phyloP scores from a whole-genome alignment of 73 alveolate genomes.

The Breviolum minutum region DNA sequence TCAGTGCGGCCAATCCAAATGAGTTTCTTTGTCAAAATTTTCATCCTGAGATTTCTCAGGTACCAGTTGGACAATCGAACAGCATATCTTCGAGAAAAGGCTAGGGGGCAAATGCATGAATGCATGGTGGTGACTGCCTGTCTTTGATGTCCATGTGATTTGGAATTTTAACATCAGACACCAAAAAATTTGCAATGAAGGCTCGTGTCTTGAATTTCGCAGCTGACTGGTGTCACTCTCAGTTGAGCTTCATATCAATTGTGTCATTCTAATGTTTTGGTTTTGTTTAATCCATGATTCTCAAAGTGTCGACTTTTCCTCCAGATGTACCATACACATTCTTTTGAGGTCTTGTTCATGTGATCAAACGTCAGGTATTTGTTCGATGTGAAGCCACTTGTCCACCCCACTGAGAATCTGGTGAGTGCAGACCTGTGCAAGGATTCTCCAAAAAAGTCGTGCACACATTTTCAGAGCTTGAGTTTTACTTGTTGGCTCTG shows the following conservation, averaged over 20 bases:
- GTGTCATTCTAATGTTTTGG: no score
- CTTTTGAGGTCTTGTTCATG: no score
- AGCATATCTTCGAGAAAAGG: slow-evolving; percentile 69
- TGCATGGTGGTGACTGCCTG: neutral
- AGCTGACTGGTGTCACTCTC: slow-evolving; percentile 42
- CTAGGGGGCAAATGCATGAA: neutral
- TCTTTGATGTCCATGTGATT: neutral
- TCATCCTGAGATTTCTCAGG: neutral
- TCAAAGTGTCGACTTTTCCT: no score
- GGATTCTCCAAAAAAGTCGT: neutral
- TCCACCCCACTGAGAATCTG: slow-evolving; percentile 84
- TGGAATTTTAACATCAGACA: no score
- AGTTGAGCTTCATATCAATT: neutral
- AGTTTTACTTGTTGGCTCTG: neutral
- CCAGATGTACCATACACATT: no score
- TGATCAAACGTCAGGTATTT: slow-evolving; percentile 14
- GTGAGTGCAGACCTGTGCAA: slow-evolving; percentile 86
- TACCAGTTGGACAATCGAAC: slow-evolving; percentile 70
- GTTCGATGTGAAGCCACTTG: slow-evolving; percentile 65
- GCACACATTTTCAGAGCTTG: neutral
- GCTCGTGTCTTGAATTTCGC: slow-evolving; percentile 82
- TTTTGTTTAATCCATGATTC: no score
- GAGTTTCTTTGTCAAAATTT: neutral
- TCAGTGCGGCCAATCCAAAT: neutral
- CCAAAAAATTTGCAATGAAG: no score